Evolutionary conservation across 371 early-diverging fungal genomes (phyloP), one percentile per base, ranked within the genome.

Genomic region (Saksenaea oblongispora): DNA sequence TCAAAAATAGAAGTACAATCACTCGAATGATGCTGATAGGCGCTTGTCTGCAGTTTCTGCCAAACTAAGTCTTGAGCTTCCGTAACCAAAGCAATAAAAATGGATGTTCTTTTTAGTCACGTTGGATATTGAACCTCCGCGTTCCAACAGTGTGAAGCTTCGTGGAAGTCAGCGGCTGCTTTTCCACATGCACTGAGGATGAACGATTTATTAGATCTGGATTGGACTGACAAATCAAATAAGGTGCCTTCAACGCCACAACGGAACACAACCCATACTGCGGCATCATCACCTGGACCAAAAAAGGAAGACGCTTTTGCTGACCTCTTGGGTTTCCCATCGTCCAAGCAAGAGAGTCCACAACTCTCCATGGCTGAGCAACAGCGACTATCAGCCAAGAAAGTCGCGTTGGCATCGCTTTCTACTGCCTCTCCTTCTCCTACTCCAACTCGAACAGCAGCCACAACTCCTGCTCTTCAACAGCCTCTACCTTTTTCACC

Each of bases 191-290:
- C 31, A 7, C 7, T 31, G 42, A 65, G 36, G 41, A 79, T 79
- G 80, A 75, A 76, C 36, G 75, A 79, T 59, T 59, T 79, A 31
- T 56, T 79, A 14, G 75, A 79, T 57, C 62, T 79, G 5, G 66
- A 70, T 51, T 79, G 80, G 80, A 61, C 69, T 24, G 66, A 61
- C 11, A 60, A 62, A 3, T 31, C 26, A 34, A 44, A 47, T 17
- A 58, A 59, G 22, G 28, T 62, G 1, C 24, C 62, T 18, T 22
- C 62, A 0, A 41, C 57, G 22, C 1, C 57, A 24, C 67, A 64
- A 27, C 54, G 61, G 34, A 55, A 31, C 17, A 66, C 55, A 10
- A 69, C 66, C 26, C 27, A 61, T n/a, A 59, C 61, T 31, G 24
- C 17, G 17, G 51, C 51, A 22, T 17, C 51, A 7, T 22, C 51